Evolutionary conservation across 1,284 basidiomycete species (phyloP).

Genomic region (Gastroboletus turbinatus): DNA sequence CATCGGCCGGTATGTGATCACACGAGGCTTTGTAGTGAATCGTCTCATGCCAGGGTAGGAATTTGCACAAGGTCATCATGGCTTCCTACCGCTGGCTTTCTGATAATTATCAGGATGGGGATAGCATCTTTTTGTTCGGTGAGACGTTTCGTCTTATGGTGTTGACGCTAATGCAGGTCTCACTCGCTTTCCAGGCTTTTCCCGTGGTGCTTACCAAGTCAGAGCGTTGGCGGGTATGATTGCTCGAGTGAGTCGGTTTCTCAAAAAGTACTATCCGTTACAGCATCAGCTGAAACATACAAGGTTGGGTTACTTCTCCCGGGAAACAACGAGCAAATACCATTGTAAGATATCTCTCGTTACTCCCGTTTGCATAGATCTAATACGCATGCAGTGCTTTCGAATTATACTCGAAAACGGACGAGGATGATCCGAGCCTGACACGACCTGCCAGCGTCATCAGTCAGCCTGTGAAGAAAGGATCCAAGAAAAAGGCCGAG

Average conservation of each 20-base stretch:
- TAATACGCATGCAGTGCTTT: slow-evolving; percentile 25
- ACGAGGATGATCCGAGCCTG: slow-evolving; percentile 13
- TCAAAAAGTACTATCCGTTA: neutral
- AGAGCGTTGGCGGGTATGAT: slow-evolving; percentile 40
- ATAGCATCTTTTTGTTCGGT: slow-evolving; percentile 39
- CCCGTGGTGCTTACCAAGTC: slow-evolving; percentile 42
- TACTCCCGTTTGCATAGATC: neutral
- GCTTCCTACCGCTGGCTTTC: slow-evolving; percentile 40
- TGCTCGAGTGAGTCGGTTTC: slow-evolving; percentile 22
- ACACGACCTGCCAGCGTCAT: slow-evolving; percentile 13
- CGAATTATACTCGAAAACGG: slow-evolving; percentile 29
- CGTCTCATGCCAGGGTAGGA: slow-evolving; percentile 19
- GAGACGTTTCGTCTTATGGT: neutral
- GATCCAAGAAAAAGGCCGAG: slow-evolving; percentile 9
- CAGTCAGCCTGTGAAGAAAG: slow-evolving; percentile 11
- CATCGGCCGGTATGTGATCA: slow-evolving; percentile 29
- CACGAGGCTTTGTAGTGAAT: neutral
- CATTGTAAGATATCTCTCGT: slow-evolving; percentile 29
- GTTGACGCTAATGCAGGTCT: neutral
- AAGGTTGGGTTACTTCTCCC: slow-evolving; percentile 39
- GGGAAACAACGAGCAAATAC: slow-evolving; percentile 39
- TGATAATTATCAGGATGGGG: slow-evolving; percentile 34
- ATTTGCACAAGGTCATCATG: slow-evolving; percentile 34
- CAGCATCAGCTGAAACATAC: neutral
- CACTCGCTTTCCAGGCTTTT: slow-evolving; percentile 33